phyloP scores from a whole-genome alignment of 1,284 basidiomycete genomes.

The Sporisorium graminicola region DNA sequence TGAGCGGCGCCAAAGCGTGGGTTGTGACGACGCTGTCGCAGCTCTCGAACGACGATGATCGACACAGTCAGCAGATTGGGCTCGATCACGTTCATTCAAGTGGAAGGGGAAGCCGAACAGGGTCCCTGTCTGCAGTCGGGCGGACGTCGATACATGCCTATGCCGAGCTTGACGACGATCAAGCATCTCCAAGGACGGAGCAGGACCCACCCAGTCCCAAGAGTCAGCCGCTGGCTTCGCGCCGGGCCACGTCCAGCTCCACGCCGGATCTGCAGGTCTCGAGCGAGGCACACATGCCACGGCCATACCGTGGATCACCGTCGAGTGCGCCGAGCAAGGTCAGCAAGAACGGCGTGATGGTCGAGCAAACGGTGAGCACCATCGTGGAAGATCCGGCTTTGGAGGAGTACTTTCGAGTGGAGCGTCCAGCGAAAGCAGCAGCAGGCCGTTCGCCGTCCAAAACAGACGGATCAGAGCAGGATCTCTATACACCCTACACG shows the following conservation, averaged over 20 bases:
- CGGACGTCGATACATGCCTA: conserved; percentile 24
- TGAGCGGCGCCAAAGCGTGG: conserved; percentile 24
- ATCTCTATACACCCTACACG: conserved; percentile 12
- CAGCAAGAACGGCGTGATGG: conserved; percentile 24
- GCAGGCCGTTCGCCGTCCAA: conserved; percentile 4
- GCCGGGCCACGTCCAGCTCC: conserved; percentile 7
- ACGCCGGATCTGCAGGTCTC: conserved; percentile 25
- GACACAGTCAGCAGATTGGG: conserved; percentile 18
- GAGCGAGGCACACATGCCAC: conserved; percentile 13
- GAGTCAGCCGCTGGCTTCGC: conserved; percentile 16
- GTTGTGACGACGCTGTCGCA: conserved; percentile 19
- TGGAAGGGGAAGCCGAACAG: conserved; percentile 7
- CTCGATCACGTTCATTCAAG: conserved; percentile 8
- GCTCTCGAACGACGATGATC: conserved; percentile 14
- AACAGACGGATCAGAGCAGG: conserved; percentile 9
- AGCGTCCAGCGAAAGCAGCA: conserved; percentile 17
- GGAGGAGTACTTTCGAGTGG: conserved; percentile 20
- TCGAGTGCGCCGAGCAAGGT: conserved; percentile 15
- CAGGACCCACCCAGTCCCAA: conserved; percentile 8
- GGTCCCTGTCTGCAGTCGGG: conserved; percentile 7
- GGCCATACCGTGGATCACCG: conserved; percentile 8
- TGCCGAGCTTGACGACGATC: conserved; percentile 22
- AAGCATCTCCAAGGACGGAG: background rate
- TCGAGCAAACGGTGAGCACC: conserved; percentile 38
- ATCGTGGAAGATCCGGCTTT: conserved; percentile 30